Evolutionary conservation across 2,329 filamentous ascomycete genomes (phyloP), one percentile per base, ranked within the genome.

Genomic region (Thielaviopsis punctulata): DNA sequence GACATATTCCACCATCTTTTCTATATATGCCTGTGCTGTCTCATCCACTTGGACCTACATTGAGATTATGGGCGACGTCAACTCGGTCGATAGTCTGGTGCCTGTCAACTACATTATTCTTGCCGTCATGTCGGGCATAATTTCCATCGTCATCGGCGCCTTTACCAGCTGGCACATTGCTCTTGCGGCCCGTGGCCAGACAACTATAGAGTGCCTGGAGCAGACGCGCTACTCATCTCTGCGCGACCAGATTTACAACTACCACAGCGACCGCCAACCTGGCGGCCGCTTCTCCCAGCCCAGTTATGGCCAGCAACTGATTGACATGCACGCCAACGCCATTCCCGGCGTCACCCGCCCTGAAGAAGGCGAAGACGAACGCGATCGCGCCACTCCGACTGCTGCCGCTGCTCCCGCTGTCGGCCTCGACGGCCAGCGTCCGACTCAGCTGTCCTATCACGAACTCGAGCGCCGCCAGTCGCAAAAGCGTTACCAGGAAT

Each of bases 201-300:
- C 92, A 1, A 98, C 92, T 2, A 95, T 98, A 55, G 92, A 98
- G 65, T 94, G 84, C 60, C 70, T 98, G 55, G 92, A 98, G 66
- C 95, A 92, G 71, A 96, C 90, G 1, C 78, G 92, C 52, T 98
- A 98, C 66, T 75, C 95, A 7, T 87, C 84, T 9, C 64, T 95
- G 55, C 77, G 83, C 53, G 80, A 79, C 62, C 76, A 76, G 48
- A 75, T 90, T 62, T 80, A 85, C 62, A 70, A 77, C 56, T 75
- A 81, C 52, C 75, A 79, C 58, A 66, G 69, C 56, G 71, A 76
- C 46, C 72, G 76, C 56, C 69, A 75, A 62, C 73, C 69, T 60
- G 69, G 70, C 51, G 65, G 73, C 57, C 67, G 68, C 44, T 65
- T 69, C 36, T 67, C 72, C 9, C 66, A 79, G 4, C 80, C 77